These are phyloP conservation scores for Saksenaea oblongispora DNA, from an alignment of 371 early-diverging fungal genomes.

Conservation along the genomic window DNA sequence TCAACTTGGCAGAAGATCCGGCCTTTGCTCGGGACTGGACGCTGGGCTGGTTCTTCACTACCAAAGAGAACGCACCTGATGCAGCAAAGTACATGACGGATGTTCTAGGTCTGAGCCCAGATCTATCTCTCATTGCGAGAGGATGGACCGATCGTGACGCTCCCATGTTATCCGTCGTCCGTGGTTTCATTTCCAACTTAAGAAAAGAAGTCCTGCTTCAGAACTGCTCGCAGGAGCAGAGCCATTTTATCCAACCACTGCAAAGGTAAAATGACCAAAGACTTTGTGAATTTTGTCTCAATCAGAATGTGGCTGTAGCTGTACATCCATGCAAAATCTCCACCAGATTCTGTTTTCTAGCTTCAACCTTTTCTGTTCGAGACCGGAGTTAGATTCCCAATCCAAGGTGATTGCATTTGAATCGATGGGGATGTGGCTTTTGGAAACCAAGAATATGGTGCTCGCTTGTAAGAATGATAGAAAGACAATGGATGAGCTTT, in stretches of 20 bases:
- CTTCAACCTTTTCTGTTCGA: conserved; percentile 49
- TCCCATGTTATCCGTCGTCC: conserved; percentile 54
- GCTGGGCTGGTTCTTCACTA: conserved; percentile 41
- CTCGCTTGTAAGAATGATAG: conserved; percentile 2
- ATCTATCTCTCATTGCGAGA: conserved; percentile 6
- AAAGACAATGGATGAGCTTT: conserved; percentile 12
- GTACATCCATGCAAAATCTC: conserved; percentile 22
- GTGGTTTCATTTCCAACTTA: conserved; percentile 57
- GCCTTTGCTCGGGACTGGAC: conserved; percentile 32
- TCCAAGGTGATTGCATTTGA: conserved; percentile 76
- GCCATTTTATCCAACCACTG: conserved; percentile 12
- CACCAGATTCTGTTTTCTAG: conserved; percentile 51
- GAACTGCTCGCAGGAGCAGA: conserved; percentile 19
- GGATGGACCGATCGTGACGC: conserved; percentile 43
- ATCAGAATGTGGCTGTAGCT: neutral
- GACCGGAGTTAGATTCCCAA: conserved; percentile 57
- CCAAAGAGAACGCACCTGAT: neutral
- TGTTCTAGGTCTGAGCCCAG: conserved; percentile 19
- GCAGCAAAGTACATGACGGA: conserved; percentile 9
- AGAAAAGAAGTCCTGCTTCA: conserved; percentile 47
- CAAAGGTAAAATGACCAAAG: conserved; percentile 33
- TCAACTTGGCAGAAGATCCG: conserved; percentile 32
- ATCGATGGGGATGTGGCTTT: conserved; percentile 73
- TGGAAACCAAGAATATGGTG: conserved; percentile 47
- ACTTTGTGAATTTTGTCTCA: neutral